These are phyloP conservation scores for Limnanthes douglasii DNA, from an alignment of 345 rosid genomes.

Conservation along the genomic window DNA sequence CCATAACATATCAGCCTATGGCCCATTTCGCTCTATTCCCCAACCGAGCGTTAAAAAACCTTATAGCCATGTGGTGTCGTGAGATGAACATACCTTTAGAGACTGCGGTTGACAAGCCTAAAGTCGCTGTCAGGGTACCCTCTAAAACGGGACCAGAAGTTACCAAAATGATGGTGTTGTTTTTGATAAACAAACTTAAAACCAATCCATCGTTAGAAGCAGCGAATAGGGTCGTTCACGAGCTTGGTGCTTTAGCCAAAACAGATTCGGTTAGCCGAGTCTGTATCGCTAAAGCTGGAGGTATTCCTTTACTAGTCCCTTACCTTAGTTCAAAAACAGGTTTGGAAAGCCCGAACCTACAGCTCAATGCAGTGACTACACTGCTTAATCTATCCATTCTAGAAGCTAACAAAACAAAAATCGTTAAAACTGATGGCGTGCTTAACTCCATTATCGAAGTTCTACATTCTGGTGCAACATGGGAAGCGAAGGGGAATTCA, in stretches of 20 bases:
- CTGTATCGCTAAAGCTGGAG: conserved; percentile 44
- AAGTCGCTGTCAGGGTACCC: conserved; percentile 6
- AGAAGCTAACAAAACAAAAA: conserved; percentile 37
- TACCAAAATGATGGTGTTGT: conserved; percentile 43
- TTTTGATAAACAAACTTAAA: conserved; percentile 29
- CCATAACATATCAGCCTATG: conserved; percentile 54
- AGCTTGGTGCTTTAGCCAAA: conserved; percentile 47
- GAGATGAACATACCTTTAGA: conserved; percentile 39
- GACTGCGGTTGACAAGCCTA: conserved; percentile 9
- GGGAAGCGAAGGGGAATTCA: no score
- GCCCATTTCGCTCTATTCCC: conserved; percentile 36
- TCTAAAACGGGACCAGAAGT: conserved; percentile 42
- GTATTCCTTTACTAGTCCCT: no score
- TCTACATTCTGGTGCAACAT: no score
- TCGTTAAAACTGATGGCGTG: conserved; percentile 48
- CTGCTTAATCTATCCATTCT: no score
- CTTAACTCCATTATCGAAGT: conserved; percentile 49
- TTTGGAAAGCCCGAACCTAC: conserved; percentile 20
- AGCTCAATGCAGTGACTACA: conserved; percentile 54
- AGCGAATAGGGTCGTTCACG: conserved; percentile 29
- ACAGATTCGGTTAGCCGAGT: conserved; percentile 38
- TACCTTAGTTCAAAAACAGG: conserved; percentile 36
- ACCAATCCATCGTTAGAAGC: conserved; percentile 14
- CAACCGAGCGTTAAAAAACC: conserved; percentile 37
- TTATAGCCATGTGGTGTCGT: no score